These are phyloP conservation scores for Aeminium ludgeri DNA, from an alignment of 495 filamentous ascomycete genomes.

Conservation along the genomic window DNA sequence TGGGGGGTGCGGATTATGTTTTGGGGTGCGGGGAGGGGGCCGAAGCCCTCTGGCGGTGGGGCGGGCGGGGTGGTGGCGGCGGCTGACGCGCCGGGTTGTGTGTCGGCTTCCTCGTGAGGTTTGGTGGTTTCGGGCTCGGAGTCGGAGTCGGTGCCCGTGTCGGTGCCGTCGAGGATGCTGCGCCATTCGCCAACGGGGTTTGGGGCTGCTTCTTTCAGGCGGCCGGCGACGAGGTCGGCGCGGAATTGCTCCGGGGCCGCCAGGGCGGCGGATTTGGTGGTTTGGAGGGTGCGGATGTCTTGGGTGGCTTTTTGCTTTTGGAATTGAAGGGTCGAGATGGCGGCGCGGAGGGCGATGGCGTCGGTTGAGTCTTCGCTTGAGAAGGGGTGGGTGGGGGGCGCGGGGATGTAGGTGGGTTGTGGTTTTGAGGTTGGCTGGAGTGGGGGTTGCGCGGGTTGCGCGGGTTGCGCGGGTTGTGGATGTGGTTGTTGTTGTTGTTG, in stretches of 20 bases:
- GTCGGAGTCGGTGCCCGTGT: too few species aligned
- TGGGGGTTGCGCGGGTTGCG: constrained; percentile 11
- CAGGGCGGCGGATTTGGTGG: constrained; percentile 45
- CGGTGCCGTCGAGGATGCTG: constrained; percentile 19
- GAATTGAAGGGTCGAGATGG: constrained; percentile 66
- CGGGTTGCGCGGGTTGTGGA: not conserved
- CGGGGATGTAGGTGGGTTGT: constrained; percentile 25
- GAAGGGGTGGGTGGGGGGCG: constrained; percentile 47
- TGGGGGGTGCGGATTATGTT: constrained; percentile 68
- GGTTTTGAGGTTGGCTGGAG: not conserved
- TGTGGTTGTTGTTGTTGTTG: too few species aligned
- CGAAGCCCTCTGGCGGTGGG: constrained; percentile 8
- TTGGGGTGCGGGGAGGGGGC: constrained; percentile 56
- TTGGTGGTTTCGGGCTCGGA: too few species aligned
- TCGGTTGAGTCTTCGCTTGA: constrained; percentile 66
- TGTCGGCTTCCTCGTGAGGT: not conserved
- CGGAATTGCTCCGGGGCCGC: constrained; percentile 53
- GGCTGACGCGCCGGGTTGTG: constrained; percentile 3
- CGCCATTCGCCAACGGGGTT: constrained; percentile 23
- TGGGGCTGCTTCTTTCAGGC: constrained; percentile 22
- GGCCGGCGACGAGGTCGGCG: constrained; percentile 40
- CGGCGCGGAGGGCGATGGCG: constrained; percentile 61
- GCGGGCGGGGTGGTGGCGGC: not conserved
- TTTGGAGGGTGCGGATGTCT: constrained; percentile 49
- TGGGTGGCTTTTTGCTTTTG: constrained; percentile 58